Percentiles rank a stretch among this genome's conserved stretches.
Evolutionary conservation across 805 yeast genomes (phyloP).

Genomic region (Myxozyma melibiosi): DNA sequence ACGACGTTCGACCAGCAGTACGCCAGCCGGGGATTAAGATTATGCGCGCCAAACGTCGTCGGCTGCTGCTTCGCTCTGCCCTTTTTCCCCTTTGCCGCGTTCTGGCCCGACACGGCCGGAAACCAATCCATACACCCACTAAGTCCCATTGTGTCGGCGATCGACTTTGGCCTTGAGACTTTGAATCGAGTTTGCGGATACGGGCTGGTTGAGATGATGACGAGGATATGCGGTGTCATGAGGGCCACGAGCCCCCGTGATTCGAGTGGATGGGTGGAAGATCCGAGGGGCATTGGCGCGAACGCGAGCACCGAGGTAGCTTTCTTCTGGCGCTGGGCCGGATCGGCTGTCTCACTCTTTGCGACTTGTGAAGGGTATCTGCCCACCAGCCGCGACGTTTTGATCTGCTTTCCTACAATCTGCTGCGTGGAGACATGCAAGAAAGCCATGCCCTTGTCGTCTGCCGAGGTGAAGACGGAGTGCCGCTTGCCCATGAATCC

Average conservation of each 20-base stretch:
- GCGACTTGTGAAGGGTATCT: conserved; percentile 43
- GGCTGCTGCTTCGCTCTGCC: background rate
- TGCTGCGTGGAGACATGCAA: conserved; percentile 66
- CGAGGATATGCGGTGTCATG: conserved; percentile 54
- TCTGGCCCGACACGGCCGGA: conserved; percentile 49
- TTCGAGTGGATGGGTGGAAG: conserved; percentile 57
- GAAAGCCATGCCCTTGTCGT: conserved; percentile 58
- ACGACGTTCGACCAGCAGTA: conserved; percentile 69
- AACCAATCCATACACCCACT: conserved; percentile 63
- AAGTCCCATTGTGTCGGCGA: conserved; percentile 36
- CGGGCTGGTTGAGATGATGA: conserved; percentile 59
- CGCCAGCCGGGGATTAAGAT: conserved; percentile 55
- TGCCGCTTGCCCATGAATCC: conserved; percentile 55
- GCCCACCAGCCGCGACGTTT: conserved; percentile 58
- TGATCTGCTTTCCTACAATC: conserved; percentile 53
- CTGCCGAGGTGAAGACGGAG: conserved; percentile 59
- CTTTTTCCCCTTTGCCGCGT: background rate
- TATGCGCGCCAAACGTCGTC: conserved; percentile 17
- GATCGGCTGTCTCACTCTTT: conserved; percentile 14
- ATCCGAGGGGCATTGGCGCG: conserved; percentile 62
- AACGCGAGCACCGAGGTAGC: conserved; percentile 48
- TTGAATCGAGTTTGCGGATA: conserved; percentile 56
- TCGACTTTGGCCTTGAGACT: conserved; percentile 51
- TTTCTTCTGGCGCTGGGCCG: conserved; percentile 17
- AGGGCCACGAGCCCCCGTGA: conserved; percentile 61